These are phyloP conservation scores for Sphaerulina vaccinii DNA, from an alignment of 2,329 filamentous ascomycete genomes.

Conservation along the genomic window DNA sequence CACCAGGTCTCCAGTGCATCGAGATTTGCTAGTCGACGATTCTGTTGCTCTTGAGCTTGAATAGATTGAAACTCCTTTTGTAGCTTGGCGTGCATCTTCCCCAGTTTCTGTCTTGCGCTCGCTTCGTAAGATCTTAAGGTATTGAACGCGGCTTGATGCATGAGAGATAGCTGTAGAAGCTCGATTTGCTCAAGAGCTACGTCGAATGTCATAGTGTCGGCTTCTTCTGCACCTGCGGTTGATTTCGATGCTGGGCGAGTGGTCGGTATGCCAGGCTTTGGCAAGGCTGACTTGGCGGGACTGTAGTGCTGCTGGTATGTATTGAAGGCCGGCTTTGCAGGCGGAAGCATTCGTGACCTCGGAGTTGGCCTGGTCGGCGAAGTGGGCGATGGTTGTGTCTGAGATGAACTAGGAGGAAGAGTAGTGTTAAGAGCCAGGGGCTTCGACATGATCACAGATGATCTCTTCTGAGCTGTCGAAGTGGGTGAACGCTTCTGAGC, in stretches of 20 bases:
- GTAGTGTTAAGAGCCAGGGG: conserved; percentile 22
- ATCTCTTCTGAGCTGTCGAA: conserved; percentile 26
- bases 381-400: conserved; percentile 19
- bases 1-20: conserved; percentile 55
- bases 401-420: conserved; percentile 6
- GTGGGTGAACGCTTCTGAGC: conserved; percentile 11
- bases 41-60: conserved; percentile 27
- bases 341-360: conserved; percentile 35
- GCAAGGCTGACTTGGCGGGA: conserved; percentile 59
- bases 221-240: conserved; percentile 60
- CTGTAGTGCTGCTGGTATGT: conserved; percentile 68
- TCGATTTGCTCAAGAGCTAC: conserved; percentile 53
- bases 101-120: conserved; percentile 50
- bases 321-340: conserved; percentile 55
- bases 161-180: conserved; percentile 63
- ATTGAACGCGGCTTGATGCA: conserved; percentile 56
- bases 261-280: conserved; percentile 57
- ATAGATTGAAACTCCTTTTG: conserved; percentile 39
- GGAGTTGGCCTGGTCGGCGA: conserved; percentile 28
- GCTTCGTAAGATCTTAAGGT: conserved; percentile 54
- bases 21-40: conserved; percentile 52
- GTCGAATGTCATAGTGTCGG: conserved; percentile 37
- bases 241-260: conserved; percentile 51
- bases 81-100: conserved; percentile 31
- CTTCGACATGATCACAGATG: conserved; percentile 22